These are phyloP conservation scores for Dictyostelium intermedium DNA, from an alignment of 78 protist species.

Conservation along the genomic window DNA sequence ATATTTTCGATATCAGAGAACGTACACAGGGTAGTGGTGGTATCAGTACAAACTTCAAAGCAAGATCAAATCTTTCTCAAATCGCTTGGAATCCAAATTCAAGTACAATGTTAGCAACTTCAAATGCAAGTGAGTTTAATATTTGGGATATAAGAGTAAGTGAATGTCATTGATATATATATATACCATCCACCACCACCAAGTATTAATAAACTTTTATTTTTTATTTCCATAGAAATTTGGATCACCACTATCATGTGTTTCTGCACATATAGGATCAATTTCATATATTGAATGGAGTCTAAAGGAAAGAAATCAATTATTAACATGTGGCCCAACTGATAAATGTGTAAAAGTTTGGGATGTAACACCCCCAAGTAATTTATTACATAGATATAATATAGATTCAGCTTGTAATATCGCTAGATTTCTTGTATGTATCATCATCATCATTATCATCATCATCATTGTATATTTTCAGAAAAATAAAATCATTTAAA, in stretches of 20 bases:
- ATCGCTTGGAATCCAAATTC: slow-evolving; percentile 49
- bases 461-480: too few relatives aligned
- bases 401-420: slow-evolving; percentile 35
- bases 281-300: slow-evolving; percentile 48
- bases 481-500: too few relatives aligned
- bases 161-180: too few relatives aligned
- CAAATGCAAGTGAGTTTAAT: slow-evolving; percentile 46
- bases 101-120: slow-evolving; percentile 29
- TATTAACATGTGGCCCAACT: slow-evolving; percentile 23
- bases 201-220: background rate
- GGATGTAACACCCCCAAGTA: slow-evolving; percentile 41
- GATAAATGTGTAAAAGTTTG: slow-evolving; percentile 41
- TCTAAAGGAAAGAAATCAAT: background rate
- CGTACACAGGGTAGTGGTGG: background rate
- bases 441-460: too few relatives aligned
- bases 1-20: slow-evolving; percentile 59
- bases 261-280: slow-evolving; percentile 50
- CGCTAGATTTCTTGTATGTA: slow-evolving; percentile 41
- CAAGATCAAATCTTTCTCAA: slow-evolving; percentile 34
- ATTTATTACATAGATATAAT: background rate
- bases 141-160: slow-evolving; percentile 66
- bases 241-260: slow-evolving; percentile 57
- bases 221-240: slow-evolving; percentile 37
- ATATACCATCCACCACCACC: too few relatives aligned
- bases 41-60: background rate